Evolutionary conservation across 371 early-diverging fungal genomes (phyloP), one percentile per base, ranked within the genome.

Genomic region (Saksenaea vasiformis): DNA sequence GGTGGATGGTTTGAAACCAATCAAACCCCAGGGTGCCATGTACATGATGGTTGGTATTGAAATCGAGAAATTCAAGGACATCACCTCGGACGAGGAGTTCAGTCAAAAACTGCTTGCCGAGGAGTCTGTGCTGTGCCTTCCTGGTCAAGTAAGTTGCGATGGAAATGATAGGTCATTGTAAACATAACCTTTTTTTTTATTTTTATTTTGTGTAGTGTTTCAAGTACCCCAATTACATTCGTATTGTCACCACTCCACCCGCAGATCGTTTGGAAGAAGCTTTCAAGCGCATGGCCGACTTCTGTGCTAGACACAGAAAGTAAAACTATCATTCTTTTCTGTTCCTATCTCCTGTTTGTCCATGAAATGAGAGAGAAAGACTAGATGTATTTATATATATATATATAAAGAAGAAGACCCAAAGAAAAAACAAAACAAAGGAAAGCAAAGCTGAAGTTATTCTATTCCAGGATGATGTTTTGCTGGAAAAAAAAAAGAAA

Each of bases 1-100:
- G 56, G 86, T 91, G n/a, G 87, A 88, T 14, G 95, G 95, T 7
- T 70, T 96, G 54, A 71, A 76, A 14, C 89, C 91, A 43, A 86
- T 96, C 22, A 72, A 84, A 10, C 95, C 96, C 22, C 93, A 95
- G 78, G 96, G 95, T 54, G 95, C 96, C 56, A 95, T 96, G 95
- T 96, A 94, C 72, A 84, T 94, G 80, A 96, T 96, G 96, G 88
- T 93, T 26, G 87, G 88, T 28, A 85, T 95, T 58, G 74, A 93
- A 57, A 54, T 88, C 17, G 73, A 73, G n/a, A 71, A 87, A 61
- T 95, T 96, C 73, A 83, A 83, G 63, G 90, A 85, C 54, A 88
- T 96, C 56, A 60, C 68, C 1, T 83, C 89, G 54, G 95, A 94
- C 66, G 84, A 92, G 26, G 89, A 92, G 39, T 95, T 95, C 65